Base-by-base conservation (phyloP, 441 rosid genomes). In the Metrosideros polymorpha region DNA sequence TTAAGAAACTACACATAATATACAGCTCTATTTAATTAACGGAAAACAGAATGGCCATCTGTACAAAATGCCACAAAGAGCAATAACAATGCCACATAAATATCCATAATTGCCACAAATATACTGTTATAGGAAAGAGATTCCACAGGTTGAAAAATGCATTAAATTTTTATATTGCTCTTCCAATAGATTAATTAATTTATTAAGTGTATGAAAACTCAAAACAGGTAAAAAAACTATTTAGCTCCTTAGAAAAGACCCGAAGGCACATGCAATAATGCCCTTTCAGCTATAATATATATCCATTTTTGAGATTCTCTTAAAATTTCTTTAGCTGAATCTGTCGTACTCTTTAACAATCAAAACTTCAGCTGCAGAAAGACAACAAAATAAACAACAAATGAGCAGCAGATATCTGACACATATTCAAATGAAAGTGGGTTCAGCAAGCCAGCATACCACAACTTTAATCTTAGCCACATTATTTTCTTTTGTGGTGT, bases 391-490 rank as follows among this genome's bases (percentile, higher is more conserved):
- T 32, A 63, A 82, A 82, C 56, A 57, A 49, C n/a, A 61, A 27
- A 61, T n/a, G 10, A 82, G 15, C 22, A 56, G 10, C 45, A 86
- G 82, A 17, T 0, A 45, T 39, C 12, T 1, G 5, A 59, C 27
- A 35, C 45, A 35, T 71, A 71, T 71, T 71, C 79, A 71, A 71
- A 71, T 10, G 39, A 39, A 53, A 52, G 10, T 27, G 27, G 32
- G 52, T 86, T 43, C 24, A 77, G 42, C 49, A 85, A 91, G 87
- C 71, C 84, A 85, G 87, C 99, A 89, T 92, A 96, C 99, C 96
- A 98, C 99, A 88, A 98, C 99, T 98, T 93, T 96, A 86, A 98
- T 94, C 89, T 98, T 98, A 71, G 99, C 99, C 86, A 93, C 96
- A 89, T 93, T 98, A 90, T 82, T 98, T 91, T 96, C 99, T 88